Base-by-base conservation (phyloP, 2,329 filamentous ascomycete species). In the Aspergillus clavatus region DNA sequence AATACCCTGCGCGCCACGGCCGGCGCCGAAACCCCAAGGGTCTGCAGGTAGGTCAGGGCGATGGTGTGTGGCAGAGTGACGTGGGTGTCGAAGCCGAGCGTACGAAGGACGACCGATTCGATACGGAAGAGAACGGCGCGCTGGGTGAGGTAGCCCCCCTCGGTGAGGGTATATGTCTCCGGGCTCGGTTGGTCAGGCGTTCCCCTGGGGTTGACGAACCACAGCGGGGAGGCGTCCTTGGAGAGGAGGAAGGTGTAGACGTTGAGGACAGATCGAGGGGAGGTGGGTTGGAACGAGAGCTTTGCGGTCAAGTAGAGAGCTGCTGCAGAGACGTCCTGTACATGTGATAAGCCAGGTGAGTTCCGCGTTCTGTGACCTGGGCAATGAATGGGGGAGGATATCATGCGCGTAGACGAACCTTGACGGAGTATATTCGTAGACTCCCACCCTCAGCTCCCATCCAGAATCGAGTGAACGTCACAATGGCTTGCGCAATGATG, bases 11-110 rank as follows among this genome's bases (percentile, higher is more conserved):
- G 74, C 1, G 86, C 79, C 2, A 94, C 74, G 5, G 69, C 69
- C 0, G 78, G 70, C 2, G 63, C 64, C 4, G 83, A 76, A 38
- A 86, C 84, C 47, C 89, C 87, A 14, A 98, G 79, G 0, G 90
- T 85, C 69, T 97, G 91, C 1, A 97, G 80, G 63, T 97, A 98
- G 5, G 90, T 96, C 46, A 97, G 79, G 47, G 87, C 87, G 11
- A 97, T 79, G 0, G 86, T 80, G 61, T 97, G 88, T 0, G 93
- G 93, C 0, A 96, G 77, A 1, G 87, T 82, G 8, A 94, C 87
- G 55, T 93, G 87, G 1, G 84, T 87, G 58, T 94, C 80, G 67
- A 95, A 97, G 11, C 83, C 83, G 0, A 96, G 74, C 0, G 81
- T 76, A 48, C 82, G 81, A 1, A 97, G 77, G 14, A 97, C 81